Conservation (phyloP, 768 basidiomycete species). For the Boletus sp. region DNA sequence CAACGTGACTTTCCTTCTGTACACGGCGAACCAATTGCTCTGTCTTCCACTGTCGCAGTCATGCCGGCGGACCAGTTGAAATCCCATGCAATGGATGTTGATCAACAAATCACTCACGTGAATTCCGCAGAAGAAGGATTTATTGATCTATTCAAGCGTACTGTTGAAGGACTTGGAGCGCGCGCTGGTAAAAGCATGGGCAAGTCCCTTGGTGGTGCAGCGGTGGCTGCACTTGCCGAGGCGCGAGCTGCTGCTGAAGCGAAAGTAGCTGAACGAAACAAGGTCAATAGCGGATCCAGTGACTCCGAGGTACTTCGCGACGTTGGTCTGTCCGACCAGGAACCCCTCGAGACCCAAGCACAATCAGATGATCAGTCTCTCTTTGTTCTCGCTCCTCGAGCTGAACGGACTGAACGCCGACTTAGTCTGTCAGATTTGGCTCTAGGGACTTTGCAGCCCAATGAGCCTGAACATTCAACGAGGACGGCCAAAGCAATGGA, state of each 20-base stretch:
- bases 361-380: not conserved
- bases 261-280: conserved; percentile 62
- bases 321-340: conserved; percentile 8
- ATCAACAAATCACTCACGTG: conserved; percentile 8
- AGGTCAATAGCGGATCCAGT: conserved; percentile 36
- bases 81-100: conserved; percentile 24
- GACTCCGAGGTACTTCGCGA: conserved; percentile 28
- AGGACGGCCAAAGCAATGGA: conserved; percentile 17
- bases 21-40: not conserved
- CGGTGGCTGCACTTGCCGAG: conserved; percentile 60
- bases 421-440: conserved; percentile 65
- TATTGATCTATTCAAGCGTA: conserved; percentile 67
- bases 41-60: not conserved
- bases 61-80: conserved; percentile 15
- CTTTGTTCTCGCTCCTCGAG: not conserved
- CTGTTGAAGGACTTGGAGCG: conserved; percentile 64
- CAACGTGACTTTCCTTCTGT: conserved; percentile 2
- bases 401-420: conserved; percentile 31
- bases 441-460: conserved; percentile 32
- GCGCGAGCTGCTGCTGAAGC: conserved; percentile 66
- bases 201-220: conserved; percentile 59
- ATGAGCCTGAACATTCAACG: conserved; percentile 18
- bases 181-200: conserved; percentile 55
- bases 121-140: conserved; percentile 41
- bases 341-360: not conserved